These are phyloP conservation scores for Vicia faba DNA, from an alignment of 306 rosid genomes.

Conservation along the genomic window DNA sequence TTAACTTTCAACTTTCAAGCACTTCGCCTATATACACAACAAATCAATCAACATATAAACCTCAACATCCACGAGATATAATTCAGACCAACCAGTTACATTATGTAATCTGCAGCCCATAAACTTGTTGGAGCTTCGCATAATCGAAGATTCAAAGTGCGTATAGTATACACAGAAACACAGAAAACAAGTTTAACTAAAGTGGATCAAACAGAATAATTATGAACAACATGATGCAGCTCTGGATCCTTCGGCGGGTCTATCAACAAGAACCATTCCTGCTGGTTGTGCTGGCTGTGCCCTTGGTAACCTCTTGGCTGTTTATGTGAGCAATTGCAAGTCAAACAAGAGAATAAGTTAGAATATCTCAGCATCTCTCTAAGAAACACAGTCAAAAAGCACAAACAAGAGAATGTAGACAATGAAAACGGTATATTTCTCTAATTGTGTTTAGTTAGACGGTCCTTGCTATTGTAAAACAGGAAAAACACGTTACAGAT, in stretches of 20 bases:
- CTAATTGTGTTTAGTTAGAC: background rate
- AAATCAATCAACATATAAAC: conserved; percentile 24
- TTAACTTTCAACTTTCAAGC: conserved; percentile 2
- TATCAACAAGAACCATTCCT: conserved; percentile 68
- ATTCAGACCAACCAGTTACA: conserved; percentile 36
- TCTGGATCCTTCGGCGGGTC: conserved; percentile 60
- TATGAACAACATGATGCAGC: conserved; percentile 64
- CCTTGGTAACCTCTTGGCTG: conserved; percentile 67
- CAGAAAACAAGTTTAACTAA: conserved; percentile 36
- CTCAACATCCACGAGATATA: conserved; percentile 30
- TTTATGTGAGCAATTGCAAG: conserved; percentile 35
- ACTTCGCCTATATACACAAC: conserved; percentile 10
- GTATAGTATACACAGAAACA: conserved; percentile 41
- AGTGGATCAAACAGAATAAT: conserved; percentile 8
- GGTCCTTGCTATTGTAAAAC: background rate
- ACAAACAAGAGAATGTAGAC: background rate
- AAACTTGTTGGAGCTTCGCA: conserved; percentile 35
- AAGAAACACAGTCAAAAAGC: conserved; percentile 5
- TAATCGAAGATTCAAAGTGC: conserved; percentile 31
- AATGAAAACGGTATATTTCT: background rate
- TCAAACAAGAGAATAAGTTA: conserved; percentile 2
- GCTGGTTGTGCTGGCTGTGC: conserved; percentile 65
- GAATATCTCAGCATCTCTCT: background rate
- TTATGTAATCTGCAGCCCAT: conserved; percentile 35
- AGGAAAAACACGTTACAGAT: background rate